Percentiles rank a stretch among this genome's conserved stretches.
phyloP scores from a whole-genome alignment of 192 early-diverging fungal species.

The Gaertneriomyces sp. region DNA sequence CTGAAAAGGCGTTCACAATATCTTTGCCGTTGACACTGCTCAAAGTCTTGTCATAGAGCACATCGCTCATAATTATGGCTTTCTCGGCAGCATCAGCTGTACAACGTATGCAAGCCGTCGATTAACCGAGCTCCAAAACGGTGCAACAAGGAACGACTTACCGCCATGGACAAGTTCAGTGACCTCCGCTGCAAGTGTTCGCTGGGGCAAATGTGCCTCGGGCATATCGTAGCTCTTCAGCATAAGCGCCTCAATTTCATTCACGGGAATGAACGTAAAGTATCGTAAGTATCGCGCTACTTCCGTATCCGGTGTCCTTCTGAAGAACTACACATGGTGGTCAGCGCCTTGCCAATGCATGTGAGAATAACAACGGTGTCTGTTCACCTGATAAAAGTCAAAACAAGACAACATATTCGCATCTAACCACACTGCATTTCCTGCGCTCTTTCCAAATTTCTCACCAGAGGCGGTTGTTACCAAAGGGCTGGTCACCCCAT shows the following conservation, averaged over 20 bases:
- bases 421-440: slow-evolving; percentile 95
- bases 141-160: slow-evolving; percentile 24
- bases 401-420: slow-evolving; percentile 70
- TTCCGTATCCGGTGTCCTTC: slow-evolving; percentile 77
- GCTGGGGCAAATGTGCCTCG: slow-evolving; percentile 70
- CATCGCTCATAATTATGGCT: slow-evolving; percentile 67
- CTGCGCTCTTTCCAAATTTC: slow-evolving; percentile 97
- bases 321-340: slow-evolving; percentile 64
- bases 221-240: slow-evolving; percentile 49
- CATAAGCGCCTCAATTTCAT: slow-evolving; percentile 61
- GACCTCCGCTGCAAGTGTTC: slow-evolving; percentile 71
- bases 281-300: slow-evolving; percentile 70
- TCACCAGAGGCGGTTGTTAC: slow-evolving; percentile 83
- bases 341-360: not conserved
- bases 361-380: not conserved
- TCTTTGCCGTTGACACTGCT: slow-evolving; percentile 45
- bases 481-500: slow-evolving; percentile 83
- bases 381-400: slow-evolving; percentile 87
- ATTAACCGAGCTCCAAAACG: not conserved
- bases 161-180: slow-evolving; percentile 88
- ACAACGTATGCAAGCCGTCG: not conserved
- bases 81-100: slow-evolving; percentile 55
- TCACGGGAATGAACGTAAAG: slow-evolving; percentile 74
- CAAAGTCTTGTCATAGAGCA: slow-evolving; percentile 62
- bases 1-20: slow-evolving; percentile 69